Evolutionary conservation across 805 yeast species (phyloP), one percentile per base, ranked within the genome.

Genomic region (Wickerhamiella brachini): DNA sequence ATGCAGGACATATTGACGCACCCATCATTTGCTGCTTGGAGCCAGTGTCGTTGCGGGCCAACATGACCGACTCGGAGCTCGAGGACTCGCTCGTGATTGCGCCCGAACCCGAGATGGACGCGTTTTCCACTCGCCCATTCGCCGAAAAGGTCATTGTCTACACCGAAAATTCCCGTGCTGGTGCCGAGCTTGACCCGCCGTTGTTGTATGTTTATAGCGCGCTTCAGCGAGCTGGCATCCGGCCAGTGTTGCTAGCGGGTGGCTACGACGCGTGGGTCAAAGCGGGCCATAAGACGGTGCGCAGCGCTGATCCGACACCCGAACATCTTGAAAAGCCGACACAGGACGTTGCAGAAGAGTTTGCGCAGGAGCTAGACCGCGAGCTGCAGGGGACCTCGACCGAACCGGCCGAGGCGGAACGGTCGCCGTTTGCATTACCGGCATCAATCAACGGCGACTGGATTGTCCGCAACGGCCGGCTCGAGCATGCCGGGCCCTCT

Each of bases 21-120:
- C 66, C 69, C 2, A 77, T 83, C 50, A 64, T 83, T 8, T 73
- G 85, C 10, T 85, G 89, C 61, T 74, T 89, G 18, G 95, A 86
- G 49, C 96, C 97, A 0, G 71, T 75, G 18, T 71, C 78, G 0
- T 68, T 81, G 18, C 66, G 78, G 49, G 63, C 66, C 0, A 67
- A 69, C 9, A 76, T 77, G 60, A 70, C 76, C 0, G 85, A 84
- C 58, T 66, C 63, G n/a, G 90, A 83, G 50, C 66, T 89, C n/a
- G 85, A 83, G 57, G 73, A 71, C 44, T 67, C 76, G 46, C 73
- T 90, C 10, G 67, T 80, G 52, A 63, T 78, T 15, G 71, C 84
- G 15, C 78, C 88, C 1, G 71, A 71, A 13, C 62, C 63, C 3
- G 93, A 86, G 59, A 74, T 73, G 48, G 62, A 59, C 1, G 56